Conservation (phyloP, 2,329 filamentous ascomycete genomes). For the Mariannaea sp. region DNA sequence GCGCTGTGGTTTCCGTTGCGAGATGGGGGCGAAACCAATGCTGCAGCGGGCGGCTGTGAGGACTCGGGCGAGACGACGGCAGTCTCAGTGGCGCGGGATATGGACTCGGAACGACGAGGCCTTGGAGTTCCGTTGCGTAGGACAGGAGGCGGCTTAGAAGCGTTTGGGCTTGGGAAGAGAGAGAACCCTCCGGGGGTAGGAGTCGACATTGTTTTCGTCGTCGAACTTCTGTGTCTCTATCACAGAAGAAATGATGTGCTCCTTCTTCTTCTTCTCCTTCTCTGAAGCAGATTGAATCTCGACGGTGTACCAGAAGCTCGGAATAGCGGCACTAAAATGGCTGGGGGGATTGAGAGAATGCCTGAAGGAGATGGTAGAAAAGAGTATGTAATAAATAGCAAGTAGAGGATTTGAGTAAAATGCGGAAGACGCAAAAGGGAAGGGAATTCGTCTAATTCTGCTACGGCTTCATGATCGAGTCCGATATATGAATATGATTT, state of each 20-base stretch:
- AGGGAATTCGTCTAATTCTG: constrained; percentile 17
- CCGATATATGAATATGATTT: neutral
- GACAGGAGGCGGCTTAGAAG: constrained; percentile 39
- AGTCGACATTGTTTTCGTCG: constrained; percentile 45
- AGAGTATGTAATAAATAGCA: no score
- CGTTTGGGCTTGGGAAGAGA: constrained; percentile 59
- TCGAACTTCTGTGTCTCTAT: constrained; percentile 28
- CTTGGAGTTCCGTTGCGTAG: constrained; percentile 49
- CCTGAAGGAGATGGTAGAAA: constrained; percentile 18
- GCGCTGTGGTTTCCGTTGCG: neutral
- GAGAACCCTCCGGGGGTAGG: constrained; percentile 57
- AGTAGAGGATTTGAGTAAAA: constrained; percentile 23
- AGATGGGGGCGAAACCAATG: neutral
- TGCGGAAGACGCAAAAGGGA: constrained; percentile 19
- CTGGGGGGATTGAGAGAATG: constrained; percentile 4
- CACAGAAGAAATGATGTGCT: constrained; percentile 23
- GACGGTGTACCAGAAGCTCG: neutral
- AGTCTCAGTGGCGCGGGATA: constrained; percentile 34
- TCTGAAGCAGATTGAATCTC: constrained; percentile 31
- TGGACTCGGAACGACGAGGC: constrained; percentile 45
- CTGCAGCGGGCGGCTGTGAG: constrained; percentile 30
- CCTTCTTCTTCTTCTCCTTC: constrained; percentile 40
- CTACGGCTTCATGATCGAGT: constrained; percentile 37
- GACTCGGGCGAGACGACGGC: constrained; percentile 26
- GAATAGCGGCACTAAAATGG: neutral